These are phyloP conservation scores for Phaffomyces antillensis DNA, from an alignment of 805 yeast species.

Conservation along the genomic window DNA sequence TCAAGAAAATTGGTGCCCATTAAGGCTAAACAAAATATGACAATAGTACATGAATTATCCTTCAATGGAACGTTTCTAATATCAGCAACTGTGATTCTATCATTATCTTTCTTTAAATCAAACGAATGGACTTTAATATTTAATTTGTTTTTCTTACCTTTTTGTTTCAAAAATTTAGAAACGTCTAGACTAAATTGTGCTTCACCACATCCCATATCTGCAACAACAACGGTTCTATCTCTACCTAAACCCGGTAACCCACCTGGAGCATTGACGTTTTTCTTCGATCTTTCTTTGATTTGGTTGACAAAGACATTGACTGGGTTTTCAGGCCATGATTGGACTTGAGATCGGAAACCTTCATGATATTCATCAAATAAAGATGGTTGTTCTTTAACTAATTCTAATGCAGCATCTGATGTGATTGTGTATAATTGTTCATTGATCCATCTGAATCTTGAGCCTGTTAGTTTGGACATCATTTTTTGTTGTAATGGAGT, in stretches of 20 bases:
- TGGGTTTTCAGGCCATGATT: constrained; percentile 98
- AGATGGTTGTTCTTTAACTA: constrained; percentile 76
- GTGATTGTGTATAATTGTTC: constrained; percentile 89
- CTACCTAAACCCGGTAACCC: constrained; percentile 71
- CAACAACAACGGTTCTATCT: constrained; percentile 60
- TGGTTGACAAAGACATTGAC: constrained; percentile 82
- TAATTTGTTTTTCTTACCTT: constrained; percentile 30
- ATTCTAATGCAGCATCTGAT: constrained; percentile 66
- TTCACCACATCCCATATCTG: constrained; percentile 99
- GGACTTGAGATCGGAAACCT: constrained; percentile 93
- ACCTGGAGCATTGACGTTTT: constrained; percentile 89
- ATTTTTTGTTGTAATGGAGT: constrained; percentile 91
- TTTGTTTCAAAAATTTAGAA: constrained; percentile 36
- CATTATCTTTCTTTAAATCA: constrained; percentile 85
- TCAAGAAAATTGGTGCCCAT: constrained; percentile 98
- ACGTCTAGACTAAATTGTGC: constrained; percentile 77
- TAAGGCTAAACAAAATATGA: constrained; percentile 86
- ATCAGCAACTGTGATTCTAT: constrained; percentile 93
- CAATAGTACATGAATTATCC: constrained; percentile 75
- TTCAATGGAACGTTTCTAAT: constrained; percentile 81
- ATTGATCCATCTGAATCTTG: constrained; percentile 96
- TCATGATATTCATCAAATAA: constrained; percentile 91
- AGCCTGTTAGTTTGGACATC: constrained; percentile 92
- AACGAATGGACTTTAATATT: constrained; percentile 74
- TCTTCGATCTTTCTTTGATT: constrained; percentile 49